A percentile compares a stretch with the other conserved stretches of the same genome.
phyloP scores from a whole-genome alignment of 2,329 filamentous ascomycete genomes.

The Claviceps lovelessii region DNA sequence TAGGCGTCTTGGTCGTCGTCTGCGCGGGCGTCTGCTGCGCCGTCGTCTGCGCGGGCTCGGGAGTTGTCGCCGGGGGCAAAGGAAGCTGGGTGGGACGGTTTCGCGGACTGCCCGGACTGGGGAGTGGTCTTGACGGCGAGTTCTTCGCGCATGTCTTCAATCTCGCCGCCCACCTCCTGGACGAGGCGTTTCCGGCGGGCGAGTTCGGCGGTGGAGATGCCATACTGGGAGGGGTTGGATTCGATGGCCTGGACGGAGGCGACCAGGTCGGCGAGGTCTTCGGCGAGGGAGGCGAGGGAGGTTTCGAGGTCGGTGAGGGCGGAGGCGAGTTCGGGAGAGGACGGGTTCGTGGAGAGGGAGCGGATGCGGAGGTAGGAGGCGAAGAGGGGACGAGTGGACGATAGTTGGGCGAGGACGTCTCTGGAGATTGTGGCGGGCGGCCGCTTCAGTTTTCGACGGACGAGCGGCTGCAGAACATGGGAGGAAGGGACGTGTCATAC shows the following conservation, averaged over 20 bases:
- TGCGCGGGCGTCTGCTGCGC: constrained; percentile 38
- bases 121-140: constrained; percentile 25
- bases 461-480: constrained; percentile 1
- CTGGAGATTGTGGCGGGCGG: constrained; percentile 23
- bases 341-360: constrained; percentile 57
- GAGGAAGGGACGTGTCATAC: constrained; percentile 27
- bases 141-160: constrained; percentile 80
- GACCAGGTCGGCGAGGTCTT: constrained; percentile 79
- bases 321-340: constrained; percentile 72
- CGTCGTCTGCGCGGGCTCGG: too few relatives aligned
- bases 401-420: constrained; percentile 75
- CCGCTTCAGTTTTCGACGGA: neutral
- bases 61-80: constrained; percentile 46
- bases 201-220: constrained; percentile 71
- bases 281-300: constrained; percentile 53
- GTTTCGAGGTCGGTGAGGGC: constrained; percentile 55
- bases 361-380: constrained; percentile 92
- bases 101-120: constrained; percentile 17
- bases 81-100: constrained; percentile 39
- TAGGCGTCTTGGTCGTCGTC: too few relatives aligned
- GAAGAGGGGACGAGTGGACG: constrained; percentile 72
- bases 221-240: constrained; percentile 73
- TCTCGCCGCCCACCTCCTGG: constrained; percentile 74
- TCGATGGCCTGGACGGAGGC: constrained; percentile 81
- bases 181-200: constrained; percentile 67